Base-by-base conservation (phyloP, 1,139 yeast species). In the Hemisphaericaspora lyxosophila region DNA sequence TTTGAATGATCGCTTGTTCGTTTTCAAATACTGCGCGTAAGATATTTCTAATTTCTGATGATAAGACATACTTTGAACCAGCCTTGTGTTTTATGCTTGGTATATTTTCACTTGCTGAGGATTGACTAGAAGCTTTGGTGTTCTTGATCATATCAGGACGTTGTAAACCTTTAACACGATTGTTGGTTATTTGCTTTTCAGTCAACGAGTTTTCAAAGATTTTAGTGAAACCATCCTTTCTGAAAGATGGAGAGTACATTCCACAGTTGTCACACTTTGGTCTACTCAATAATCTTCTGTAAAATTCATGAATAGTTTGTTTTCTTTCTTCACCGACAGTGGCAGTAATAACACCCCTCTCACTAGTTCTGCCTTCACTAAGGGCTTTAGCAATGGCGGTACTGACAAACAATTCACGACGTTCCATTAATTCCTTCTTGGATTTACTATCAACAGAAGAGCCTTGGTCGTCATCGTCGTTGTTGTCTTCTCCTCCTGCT, bases 261-360 rank as follows among this genome's bases (percentile, higher is more conserved):
- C 89, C 87, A 76, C 99, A 94, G 63, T 89, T 89, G 56, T 86
- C 95, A 77, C 99, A 94, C 62, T 82, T 85, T 41, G 88, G 82
- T 62, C 96, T 80, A 35, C 83, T 65, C 49, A 87, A 68, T 40
- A 89, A 66, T 50, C 78, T 77, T 53, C 76, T 79, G 69, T 89
- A 86, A 53, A 90, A 84, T 29, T 82, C 87, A 44, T 82, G 85
- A 47, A 94, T 74, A 45, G 85, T 66, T 14, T 60, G 62, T 58
- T 90, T 90, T 64, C 98, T 81, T 63, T 88, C 96, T 57, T 89
- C 96, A 26, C 79, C 77, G 31, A 90, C 86, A 24, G 94, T 78
- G 6, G 96, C 89, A 22, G 97, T 87, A 45, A 80, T 75, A 28
- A 85, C 73, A 44, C 96, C 96, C 34, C 60, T 59, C 33, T 69